Evolutionary conservation across 2,329 filamentous ascomycete species (phyloP).

Genomic region (Alternaria postmessia): DNA sequence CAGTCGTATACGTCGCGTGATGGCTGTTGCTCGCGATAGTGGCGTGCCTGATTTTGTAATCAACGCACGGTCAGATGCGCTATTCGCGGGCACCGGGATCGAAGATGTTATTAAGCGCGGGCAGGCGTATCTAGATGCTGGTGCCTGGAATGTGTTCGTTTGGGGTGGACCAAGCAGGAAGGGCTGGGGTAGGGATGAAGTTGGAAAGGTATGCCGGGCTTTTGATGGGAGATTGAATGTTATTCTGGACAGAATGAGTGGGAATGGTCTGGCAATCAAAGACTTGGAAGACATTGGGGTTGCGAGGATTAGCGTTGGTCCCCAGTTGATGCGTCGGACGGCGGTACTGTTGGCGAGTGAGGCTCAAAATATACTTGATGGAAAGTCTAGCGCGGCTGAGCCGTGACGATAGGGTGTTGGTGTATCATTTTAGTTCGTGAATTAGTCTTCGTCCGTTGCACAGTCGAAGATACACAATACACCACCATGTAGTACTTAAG

Average conservation of each 20-base stretch:
- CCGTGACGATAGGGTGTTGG: background rate
- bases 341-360: constrained; percentile 24
- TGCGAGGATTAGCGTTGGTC: constrained; percentile 44
- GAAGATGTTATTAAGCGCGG: background rate
- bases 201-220: constrained; percentile 28
- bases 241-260: constrained; percentile 22
- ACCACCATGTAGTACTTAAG: background rate
- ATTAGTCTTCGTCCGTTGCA: background rate
- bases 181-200: constrained; percentile 42
- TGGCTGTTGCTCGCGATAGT: constrained; percentile 55
- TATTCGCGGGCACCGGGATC: background rate
- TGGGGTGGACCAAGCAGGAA: constrained; percentile 61
- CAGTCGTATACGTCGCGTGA: constrained; percentile 54
- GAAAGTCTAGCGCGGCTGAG: constrained; percentile 8
- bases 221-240: constrained; percentile 44
- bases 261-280: constrained; percentile 30
- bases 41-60: constrained; percentile 26
- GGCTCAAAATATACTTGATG: constrained; percentile 28
- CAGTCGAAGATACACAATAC: background rate
- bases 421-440: background rate
- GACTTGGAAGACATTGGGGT: constrained; percentile 44
- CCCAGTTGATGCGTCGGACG: constrained; percentile 36
- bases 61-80: background rate
- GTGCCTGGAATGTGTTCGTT: constrained; percentile 67
- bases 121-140: constrained; percentile 40